Percentiles rank a stretch among this genome's conserved stretches.
These are phyloP conservation scores for Penicillium sp. DNA, from an alignment of 2,329 filamentous ascomycete species.

Conservation along the genomic window DNA sequence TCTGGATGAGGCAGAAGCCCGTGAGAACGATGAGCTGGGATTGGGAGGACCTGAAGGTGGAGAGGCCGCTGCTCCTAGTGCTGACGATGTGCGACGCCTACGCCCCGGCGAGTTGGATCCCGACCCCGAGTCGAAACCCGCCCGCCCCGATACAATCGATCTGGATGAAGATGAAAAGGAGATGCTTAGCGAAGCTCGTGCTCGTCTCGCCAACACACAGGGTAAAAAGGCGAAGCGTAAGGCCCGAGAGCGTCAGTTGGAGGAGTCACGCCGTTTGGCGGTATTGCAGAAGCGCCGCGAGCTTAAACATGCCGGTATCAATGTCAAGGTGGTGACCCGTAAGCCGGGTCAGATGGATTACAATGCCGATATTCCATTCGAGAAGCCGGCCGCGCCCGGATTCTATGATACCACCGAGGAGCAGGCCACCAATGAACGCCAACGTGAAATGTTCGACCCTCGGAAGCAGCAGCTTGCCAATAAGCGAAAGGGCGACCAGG, in stretches of 20 bases:
- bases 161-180: constrained; percentile 99
- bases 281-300: constrained; percentile 93
- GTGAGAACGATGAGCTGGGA: constrained; percentile 78
- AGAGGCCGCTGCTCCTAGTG: constrained; percentile 84
- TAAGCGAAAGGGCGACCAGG: constrained; percentile 89
- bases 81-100: constrained; percentile 86
- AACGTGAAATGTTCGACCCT: constrained; percentile 85
- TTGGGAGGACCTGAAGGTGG: constrained; percentile 79
- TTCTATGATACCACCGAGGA: constrained; percentile 96
- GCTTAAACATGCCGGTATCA: constrained; percentile 96
- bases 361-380: constrained; percentile 97
- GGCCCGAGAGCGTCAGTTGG: constrained; percentile 90
- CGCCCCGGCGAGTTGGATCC: constrained; percentile 93
- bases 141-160: constrained; percentile 93
- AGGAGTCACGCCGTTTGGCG: constrained; percentile 88
- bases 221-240: constrained; percentile 99
- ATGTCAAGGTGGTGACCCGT: constrained; percentile 88
- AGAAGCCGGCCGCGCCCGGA: constrained; percentile 83
- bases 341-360: constrained; percentile 99
- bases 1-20: constrained; percentile 90
- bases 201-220: constrained; percentile 94
- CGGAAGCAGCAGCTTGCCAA: constrained; percentile 87
- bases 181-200: constrained; percentile 97
- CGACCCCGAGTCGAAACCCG: constrained; percentile 96
- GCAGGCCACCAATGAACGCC: constrained; percentile 75